Evolutionary conservation across 1,284 basidiomycete genomes (phyloP), one percentile per base, ranked within the genome.

Genomic region (Sanghuangporus sanghuang): DNA sequence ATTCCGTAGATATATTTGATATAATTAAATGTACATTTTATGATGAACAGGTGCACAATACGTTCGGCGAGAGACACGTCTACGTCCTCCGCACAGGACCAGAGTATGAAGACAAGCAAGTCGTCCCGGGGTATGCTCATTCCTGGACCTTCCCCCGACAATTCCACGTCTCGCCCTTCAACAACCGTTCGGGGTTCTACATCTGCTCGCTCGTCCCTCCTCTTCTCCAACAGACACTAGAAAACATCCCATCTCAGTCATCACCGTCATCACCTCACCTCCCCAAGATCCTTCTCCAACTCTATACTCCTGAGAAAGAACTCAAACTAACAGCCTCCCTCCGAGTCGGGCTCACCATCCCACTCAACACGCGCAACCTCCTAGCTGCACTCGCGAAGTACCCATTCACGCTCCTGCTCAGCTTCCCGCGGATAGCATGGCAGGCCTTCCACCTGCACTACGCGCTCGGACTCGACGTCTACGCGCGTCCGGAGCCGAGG

Each of bases 121-220:
- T 46, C 23, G 36, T 61, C 53, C 36, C 27, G 62, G 84, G 84
- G 2, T 89, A 82, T 68, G 79, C 85, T 58, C 81, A 89, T 68
- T 81, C 86, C 66, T 92, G 90, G 88, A 87, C 84, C 0, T 85
- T 92, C 61, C 79, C 78, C 27, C 84, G 90, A 23, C 79, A 84
- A 63, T 92, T 93, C 72, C 90, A 92, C 69, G 90, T 92, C 35
- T 92, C 89, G 0, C 89, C 90, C 0, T 92, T 92, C 79, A 92
- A 92, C 72, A 86, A 91, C 68, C 80, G 89, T 3, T 78, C 80
- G 18, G 90, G 90, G 0, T 87, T 77, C 73, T 92, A 92, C 72
- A 80, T 72, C 3, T 76, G 86, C 46, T 78, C 83, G 39, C 68
- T 86, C 44, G 80, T 73, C 67, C 72, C 69, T 40, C 85, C 81